These are phyloP conservation scores for Digitaria exilis DNA, from an alignment of 202 grass and related monocot species.

Conservation along the genomic window DNA sequence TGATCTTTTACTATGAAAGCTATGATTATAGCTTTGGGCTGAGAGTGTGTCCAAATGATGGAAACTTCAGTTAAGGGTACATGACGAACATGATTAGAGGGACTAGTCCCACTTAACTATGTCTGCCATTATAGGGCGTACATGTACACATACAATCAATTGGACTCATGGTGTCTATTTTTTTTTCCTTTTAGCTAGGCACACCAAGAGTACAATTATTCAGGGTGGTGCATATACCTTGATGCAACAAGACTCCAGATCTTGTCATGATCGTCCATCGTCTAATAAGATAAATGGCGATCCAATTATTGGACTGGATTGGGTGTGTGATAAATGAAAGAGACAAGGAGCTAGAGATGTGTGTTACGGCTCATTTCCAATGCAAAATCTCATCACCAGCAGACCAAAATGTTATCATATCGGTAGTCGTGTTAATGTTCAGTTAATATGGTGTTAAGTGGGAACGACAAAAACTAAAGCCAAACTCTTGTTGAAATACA, in stretches of 20 bases:
- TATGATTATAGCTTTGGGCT: conserved; percentile 22
- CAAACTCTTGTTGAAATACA: conserved; percentile 50
- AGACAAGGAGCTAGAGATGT: conserved; percentile 2
- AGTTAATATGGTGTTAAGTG: conserved; percentile 33
- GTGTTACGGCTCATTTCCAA: conserved; percentile 15
- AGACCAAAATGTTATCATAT: conserved; percentile 23
- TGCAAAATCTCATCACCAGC: background rate
- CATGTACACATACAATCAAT: conserved; percentile 41
- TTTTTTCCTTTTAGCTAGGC: background rate
- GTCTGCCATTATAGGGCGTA: conserved; percentile 51
- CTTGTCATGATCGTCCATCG: conserved; percentile 27
- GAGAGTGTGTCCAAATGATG: conserved; percentile 43
- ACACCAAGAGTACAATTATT: conserved; percentile 35
- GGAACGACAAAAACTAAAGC: conserved; percentile 40
- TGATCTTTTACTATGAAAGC: conserved; percentile 15
- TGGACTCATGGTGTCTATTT: conserved; percentile 16
- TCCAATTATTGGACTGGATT: conserved; percentile 42
- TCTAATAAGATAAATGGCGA: conserved; percentile 32
- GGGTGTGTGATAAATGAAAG: conserved; percentile 25
- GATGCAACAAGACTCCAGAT: conserved; percentile 38
- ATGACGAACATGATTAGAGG: conserved; percentile 54
- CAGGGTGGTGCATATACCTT: background rate
- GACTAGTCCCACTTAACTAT: conserved; percentile 53
- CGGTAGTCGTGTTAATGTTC: conserved; percentile 6
- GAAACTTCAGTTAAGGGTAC: conserved; percentile 51